Base-by-base conservation (phyloP, 2,329 filamentous ascomycete genomes). In the Aspergillus ruber region DNA sequence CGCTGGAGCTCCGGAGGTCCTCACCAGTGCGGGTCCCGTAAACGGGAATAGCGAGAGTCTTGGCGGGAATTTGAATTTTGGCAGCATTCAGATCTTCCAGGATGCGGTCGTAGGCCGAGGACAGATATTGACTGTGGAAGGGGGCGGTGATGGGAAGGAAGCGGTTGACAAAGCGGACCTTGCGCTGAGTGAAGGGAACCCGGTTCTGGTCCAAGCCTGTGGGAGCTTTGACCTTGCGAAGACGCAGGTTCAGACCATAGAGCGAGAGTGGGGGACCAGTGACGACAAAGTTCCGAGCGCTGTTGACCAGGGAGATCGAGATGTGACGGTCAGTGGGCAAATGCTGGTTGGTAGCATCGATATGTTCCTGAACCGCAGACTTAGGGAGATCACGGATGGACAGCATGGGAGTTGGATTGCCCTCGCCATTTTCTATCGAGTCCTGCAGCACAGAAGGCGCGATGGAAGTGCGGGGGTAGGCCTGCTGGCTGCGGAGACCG, bases 111-210 rank as follows among this genome's bases (percentile, higher is more conserved):
- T 87, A 89, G 2, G 93, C 91, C 56, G 90, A 84, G 20, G 79
- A 76, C 13, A 98, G 82, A 66, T 97, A 96, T 51, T 89, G 85
- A 79, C 93, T 98, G 78, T 98, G 93, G 79, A 98, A 98, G 4
- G 93, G 94, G 8, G 93, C 90, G 1, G 91, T 96, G 68, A 98
- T 98, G 42, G 93, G 94, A 51, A 98, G 75, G 77, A 98, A 98
- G 51, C 93, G 86, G 75, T 96, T 96, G 52, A 89, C 88, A 59
- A 98, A 98, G 62, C 93, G 89, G 48, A 96, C 80, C 74, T 98
- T 98, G 59, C 93, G 87, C 72, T 98, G 85, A 0, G 91, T 97
- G 75, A 89, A 90, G 6, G 94, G 94, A 46, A 97, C 85, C 50
- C 90, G 83, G 56, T 87, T 95, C 72, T 98, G 94, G 64, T 98